These are phyloP conservation scores for Talaromyces amestolkiae DNA, from an alignment of 2,329 filamentous ascomycete species.

Conservation along the genomic window DNA sequence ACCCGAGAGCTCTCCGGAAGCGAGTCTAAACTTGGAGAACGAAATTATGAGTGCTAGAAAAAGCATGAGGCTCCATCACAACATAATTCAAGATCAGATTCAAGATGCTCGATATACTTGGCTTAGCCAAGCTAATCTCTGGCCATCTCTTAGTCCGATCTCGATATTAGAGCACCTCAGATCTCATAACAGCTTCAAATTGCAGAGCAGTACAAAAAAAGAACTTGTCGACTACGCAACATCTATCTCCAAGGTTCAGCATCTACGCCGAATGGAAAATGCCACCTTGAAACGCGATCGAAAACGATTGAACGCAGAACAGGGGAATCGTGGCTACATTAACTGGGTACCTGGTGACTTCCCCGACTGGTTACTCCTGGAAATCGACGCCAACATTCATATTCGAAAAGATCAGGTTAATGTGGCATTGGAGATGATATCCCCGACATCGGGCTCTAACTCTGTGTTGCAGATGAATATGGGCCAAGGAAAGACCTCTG, in stretches of 20 bases:
- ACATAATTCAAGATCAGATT: conserved; percentile 18
- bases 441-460: conserved; percentile 52
- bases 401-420: conserved; percentile 62
- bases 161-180: conserved; percentile 47
- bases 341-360: conserved; percentile 57
- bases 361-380: conserved; percentile 65
- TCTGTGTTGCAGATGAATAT: conserved; percentile 66
- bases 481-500: conserved; percentile 67
- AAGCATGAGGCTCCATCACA: conserved; percentile 11
- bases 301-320: conserved; percentile 44
- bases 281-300: conserved; percentile 31
- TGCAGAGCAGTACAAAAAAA: conserved; percentile 38
- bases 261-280: conserved; percentile 44
- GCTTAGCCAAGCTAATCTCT: conserved; percentile 41
- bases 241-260: conserved; percentile 43
- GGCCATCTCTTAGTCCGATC: conserved; percentile 42
- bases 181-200: conserved; percentile 27
- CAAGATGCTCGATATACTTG: conserved; percentile 35
- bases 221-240: conserved; percentile 42
- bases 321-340: conserved; percentile 49
- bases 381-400: conserved; percentile 63
- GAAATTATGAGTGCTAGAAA: not conserved
- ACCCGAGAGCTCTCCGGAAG: no score
- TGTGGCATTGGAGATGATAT: conserved; percentile 61
- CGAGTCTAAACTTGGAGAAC: conserved; percentile 20